Base-by-base conservation (phyloP, 2,329 filamentous ascomycete genomes). In the Penicillium aurantiogriseum region DNA sequence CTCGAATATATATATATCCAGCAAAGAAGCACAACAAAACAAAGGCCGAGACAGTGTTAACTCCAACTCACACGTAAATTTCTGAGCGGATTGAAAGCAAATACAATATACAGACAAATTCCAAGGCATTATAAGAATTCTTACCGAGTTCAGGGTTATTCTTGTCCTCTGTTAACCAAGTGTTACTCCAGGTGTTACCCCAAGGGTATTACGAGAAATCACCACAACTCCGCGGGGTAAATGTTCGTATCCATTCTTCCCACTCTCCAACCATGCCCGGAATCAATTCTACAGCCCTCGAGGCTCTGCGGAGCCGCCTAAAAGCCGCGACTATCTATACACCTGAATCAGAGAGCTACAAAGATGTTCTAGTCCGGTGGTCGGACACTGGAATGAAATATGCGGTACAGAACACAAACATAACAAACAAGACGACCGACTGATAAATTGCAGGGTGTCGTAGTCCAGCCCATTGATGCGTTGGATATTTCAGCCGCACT, bases 401-500 rank as follows among this genome's bases (percentile, higher is more conserved):
- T n/a, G 70, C 70, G 44, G 70, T 72, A 67, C 36, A 54, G n/a
- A 29, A 45, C 9, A 13, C 4, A 2, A 3, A 50, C 36, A n/a
- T 19, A 21, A n/a, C 4, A 5, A 17, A 25, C 6, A 21, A 10
- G 27, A 27, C 4, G 13, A 15, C 21, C 11, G 11, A 49, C 52
- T 60, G 38, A 60, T 49, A n/a, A 49, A 11, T 23, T 23, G 1
- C 27, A 80, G 78, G 81, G 78, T 6, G 71, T 77, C 0, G 77
- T 82, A 38, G 70, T 81, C 8, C 68, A 76, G 40, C 80, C 80
- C 1, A 72, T 66, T 9, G 75, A 73, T 0, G 60, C 70, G 1
- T 66, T 74, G 13, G 78, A 82, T 59, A 71, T 79, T 35, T 73
- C 75, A 23, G 68, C 73, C 7, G 74, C 76, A 0, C 66, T 84